phyloP scores from a whole-genome alignment of 805 yeast genomes.

The Lachancea waltii region DNA sequence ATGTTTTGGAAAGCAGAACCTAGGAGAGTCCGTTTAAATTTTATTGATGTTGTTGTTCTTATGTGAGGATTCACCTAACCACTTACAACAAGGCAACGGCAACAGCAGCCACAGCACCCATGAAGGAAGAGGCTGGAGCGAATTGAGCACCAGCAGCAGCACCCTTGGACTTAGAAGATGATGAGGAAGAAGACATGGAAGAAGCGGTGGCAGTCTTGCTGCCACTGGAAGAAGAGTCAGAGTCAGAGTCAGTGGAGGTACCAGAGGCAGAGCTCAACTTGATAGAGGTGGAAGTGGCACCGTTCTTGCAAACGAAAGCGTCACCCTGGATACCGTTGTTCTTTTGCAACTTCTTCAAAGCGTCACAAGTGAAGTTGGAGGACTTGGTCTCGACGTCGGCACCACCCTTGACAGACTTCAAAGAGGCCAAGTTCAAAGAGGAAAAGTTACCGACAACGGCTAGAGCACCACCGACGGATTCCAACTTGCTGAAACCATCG shows the following conservation, averaged over 20 bases:
- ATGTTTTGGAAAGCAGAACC: too few species aligned
- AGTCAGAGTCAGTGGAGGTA: slow-evolving; percentile 22
- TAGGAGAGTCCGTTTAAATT: too few species aligned
- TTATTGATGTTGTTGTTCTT: too few species aligned
- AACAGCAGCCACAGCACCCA: slow-evolving; percentile 45
- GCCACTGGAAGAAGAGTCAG: slow-evolving; percentile 33
- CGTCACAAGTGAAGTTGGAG: slow-evolving; percentile 68
- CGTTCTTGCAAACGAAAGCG: slow-evolving; percentile 68
- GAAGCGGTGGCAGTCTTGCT: slow-evolving; percentile 26
- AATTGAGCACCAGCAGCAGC: slow-evolving; percentile 32
- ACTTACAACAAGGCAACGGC: slow-evolving; percentile 46
- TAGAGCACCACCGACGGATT: slow-evolving; percentile 84
- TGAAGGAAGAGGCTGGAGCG: slow-evolving; percentile 37
- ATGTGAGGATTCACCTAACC: too few species aligned
- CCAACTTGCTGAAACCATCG: slow-evolving; percentile 67
- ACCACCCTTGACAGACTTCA: slow-evolving; percentile 86
- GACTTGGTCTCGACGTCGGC: slow-evolving; percentile 71
- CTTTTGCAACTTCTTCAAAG: slow-evolving; percentile 63
- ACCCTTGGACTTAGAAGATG: slow-evolving; percentile 27
- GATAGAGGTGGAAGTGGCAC: slow-evolving; percentile 44
- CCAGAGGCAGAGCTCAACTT: slow-evolving; percentile 30
- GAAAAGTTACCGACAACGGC: slow-evolving; percentile 72
- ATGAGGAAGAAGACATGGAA: slow-evolving; percentile 12
- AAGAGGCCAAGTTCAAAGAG: slow-evolving; percentile 66
- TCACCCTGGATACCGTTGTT: slow-evolving; percentile 89